Conservation (phyloP, 73 alveolate species). For the Blepharisma japonicum region DNA sequence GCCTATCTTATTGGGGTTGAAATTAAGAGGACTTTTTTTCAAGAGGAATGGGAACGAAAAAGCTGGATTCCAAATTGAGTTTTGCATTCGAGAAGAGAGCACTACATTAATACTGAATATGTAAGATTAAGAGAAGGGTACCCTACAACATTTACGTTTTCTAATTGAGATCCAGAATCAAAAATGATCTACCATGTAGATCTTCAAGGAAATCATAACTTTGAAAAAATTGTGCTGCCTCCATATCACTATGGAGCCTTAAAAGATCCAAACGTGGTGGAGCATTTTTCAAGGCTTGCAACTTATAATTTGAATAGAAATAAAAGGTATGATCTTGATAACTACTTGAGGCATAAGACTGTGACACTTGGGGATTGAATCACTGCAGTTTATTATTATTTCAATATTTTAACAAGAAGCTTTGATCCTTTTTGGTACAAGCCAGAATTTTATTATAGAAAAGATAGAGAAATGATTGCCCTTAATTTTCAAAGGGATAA, state of each 20-base stretch:
- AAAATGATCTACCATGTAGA: conserved; percentile 18
- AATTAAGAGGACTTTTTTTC: not conserved
- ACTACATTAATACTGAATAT: not conserved
- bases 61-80: not conserved
- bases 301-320: conserved; percentile 13
- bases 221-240: conserved; percentile 22
- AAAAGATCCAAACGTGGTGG: not conserved
- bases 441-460: not conserved
- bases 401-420: conserved; percentile 15
- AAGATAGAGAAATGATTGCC: conserved; percentile 7
- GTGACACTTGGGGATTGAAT: conserved; percentile 25
- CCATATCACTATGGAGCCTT: conserved; percentile 17
- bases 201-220: conserved; percentile 9
- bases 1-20: not conserved
- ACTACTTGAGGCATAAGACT: not conserved
- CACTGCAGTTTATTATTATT: conserved; percentile 8
- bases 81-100: conserved; percentile 10
- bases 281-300: conserved; percentile 8
- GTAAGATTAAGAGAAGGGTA: not conserved
- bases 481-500: conserved; percentile 5
- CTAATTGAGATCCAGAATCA: conserved; percentile 2
- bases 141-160: not conserved
- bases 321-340: conserved; percentile 28
- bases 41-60: conserved; percentile 22
- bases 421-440: conserved; percentile 21